These are phyloP conservation scores for Melanogaster broomeanus DNA, from an alignment of 768 basidiomycete genomes.

Conservation along the genomic window DNA sequence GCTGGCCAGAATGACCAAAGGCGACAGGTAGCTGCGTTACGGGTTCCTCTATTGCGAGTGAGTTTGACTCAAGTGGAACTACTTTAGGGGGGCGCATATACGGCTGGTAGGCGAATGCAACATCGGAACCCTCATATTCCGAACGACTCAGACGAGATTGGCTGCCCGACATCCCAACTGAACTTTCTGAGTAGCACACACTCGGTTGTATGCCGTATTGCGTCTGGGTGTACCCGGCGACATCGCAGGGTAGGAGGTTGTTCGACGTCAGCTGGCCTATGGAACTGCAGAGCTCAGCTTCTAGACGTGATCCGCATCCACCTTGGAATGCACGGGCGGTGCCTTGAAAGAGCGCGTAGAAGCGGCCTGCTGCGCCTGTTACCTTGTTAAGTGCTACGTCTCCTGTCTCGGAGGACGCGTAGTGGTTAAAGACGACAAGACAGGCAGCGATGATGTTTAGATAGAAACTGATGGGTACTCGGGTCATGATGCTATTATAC, in stretches of 20 bases:
- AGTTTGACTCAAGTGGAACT: not conserved
- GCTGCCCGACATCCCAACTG: not conserved
- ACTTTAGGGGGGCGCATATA: not conserved
- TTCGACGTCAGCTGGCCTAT: too few species aligned
- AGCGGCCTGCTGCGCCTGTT: constrained; percentile 15
- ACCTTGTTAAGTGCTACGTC: constrained; percentile 20
- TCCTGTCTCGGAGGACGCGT: constrained; percentile 15
- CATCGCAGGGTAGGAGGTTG: constrained; percentile 1
- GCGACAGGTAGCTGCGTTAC: not conserved
- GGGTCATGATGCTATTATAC: constrained; percentile 2
- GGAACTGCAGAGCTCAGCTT: not conserved
- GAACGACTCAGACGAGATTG: not conserved
- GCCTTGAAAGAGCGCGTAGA: constrained; percentile 15
- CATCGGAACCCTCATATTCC: constrained; percentile 4
- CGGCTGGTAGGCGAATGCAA: not conserved
- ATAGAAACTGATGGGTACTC: constrained; percentile 16
- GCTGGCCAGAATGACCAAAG: not conserved
- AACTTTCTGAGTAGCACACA: not conserved
- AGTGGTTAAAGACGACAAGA: constrained; percentile 18
- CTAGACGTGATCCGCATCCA: constrained; percentile 3
- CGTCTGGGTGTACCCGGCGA: not conserved
- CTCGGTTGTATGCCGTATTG: constrained; percentile 6
- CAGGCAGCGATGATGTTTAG: constrained; percentile 19
- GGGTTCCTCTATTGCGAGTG: not conserved
- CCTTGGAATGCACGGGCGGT: constrained; percentile 2